Evolutionary conservation across 2,329 filamentous ascomycete species (phyloP).

Genomic region (Apiospora kogelbergensis): DNA sequence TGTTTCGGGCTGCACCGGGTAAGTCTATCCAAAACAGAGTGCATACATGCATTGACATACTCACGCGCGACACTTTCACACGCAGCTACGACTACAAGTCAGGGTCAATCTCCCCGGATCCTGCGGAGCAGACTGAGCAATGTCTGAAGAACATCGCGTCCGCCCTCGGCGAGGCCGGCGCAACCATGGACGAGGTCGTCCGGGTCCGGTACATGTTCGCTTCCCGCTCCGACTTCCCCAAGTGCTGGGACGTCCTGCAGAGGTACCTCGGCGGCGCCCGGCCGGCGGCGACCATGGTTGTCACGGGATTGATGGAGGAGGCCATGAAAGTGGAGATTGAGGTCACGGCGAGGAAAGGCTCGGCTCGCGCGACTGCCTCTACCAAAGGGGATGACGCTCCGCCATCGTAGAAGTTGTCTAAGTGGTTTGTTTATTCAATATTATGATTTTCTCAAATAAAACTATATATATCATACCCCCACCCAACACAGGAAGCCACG

Average conservation of each 20-base stretch:
- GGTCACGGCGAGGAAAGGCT: conserved; percentile 21
- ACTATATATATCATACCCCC: too few relatives aligned
- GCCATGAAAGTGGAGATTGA: conserved; percentile 37
- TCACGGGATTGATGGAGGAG: conserved; percentile 51
- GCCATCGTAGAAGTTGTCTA: background rate
- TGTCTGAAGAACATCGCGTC: conserved; percentile 46
- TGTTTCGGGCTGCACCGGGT: conserved; percentile 57
- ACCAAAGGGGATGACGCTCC: background rate
- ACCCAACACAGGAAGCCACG: too few relatives aligned
- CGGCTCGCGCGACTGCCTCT: background rate
- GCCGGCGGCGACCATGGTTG: conserved; percentile 55
- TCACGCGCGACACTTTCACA: too few relatives aligned
- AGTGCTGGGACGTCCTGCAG: conserved; percentile 49
- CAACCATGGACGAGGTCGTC: conserved; percentile 46
- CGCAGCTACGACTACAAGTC: conserved; percentile 52
- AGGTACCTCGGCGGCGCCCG: conserved; percentile 50
- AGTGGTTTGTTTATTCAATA: background rate
- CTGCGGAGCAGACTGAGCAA: conserved; percentile 51
- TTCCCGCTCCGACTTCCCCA: conserved; percentile 44
- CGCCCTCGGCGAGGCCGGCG: conserved; percentile 44
- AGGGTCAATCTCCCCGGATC: conserved; percentile 42
- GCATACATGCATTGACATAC: too few relatives aligned
- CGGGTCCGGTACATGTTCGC: conserved; percentile 54
- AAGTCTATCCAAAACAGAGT: conserved; percentile 3
- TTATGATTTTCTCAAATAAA: background rate